Percentiles rank a stretch among this genome's conserved stretches.
Evolutionary conservation across 2,329 filamentous ascomycete species (phyloP).

Genomic region (Dothistroma septosporum): DNA sequence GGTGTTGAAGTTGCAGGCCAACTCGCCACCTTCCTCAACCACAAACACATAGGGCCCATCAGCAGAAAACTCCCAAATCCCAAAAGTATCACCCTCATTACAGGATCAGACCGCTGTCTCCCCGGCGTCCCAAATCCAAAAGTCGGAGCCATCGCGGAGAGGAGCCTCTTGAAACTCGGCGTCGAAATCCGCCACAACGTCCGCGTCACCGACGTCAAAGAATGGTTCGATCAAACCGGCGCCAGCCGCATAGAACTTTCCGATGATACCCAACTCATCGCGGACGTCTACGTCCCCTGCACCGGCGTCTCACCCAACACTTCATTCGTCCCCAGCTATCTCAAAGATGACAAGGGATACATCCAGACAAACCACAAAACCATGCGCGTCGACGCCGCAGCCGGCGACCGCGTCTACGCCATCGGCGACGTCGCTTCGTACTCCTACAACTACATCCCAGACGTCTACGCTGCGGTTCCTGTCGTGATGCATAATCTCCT

Average conservation of each 20-base stretch:
- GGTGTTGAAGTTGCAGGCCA: slow-evolving; percentile 39
- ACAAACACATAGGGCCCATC: slow-evolving; percentile 16
- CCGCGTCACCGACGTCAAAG: slow-evolving; percentile 24
- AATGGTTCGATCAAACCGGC: slow-evolving; percentile 23
- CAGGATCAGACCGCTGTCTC: slow-evolving; percentile 30
- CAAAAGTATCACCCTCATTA: slow-evolving; percentile 35
- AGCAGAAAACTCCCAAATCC: slow-evolving; percentile 10
- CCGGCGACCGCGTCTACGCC: slow-evolving; percentile 33
- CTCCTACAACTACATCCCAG: slow-evolving; percentile 32
- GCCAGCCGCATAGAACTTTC: slow-evolving; percentile 26
- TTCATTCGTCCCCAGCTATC: slow-evolving; percentile 26
- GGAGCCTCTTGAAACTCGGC: slow-evolving; percentile 31
- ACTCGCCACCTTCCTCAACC: slow-evolving; percentile 34
- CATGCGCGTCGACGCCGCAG: slow-evolving; percentile 30
- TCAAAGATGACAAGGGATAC: slow-evolving; percentile 30
- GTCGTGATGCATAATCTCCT: slow-evolving; percentile 34
- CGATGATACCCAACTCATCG: slow-evolving; percentile 31
- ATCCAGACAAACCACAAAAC: slow-evolving; percentile 28
- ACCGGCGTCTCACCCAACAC: slow-evolving; percentile 36
- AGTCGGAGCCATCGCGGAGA: slow-evolving; percentile 32
- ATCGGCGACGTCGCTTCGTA: slow-evolving; percentile 36
- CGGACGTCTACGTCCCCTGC: slow-evolving; percentile 37
- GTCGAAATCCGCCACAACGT: slow-evolving; percentile 32
- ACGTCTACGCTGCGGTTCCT: slow-evolving; percentile 37
- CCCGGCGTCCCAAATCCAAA: slow-evolving; percentile 27